Evolutionary conservation across 768 basidiomycete species (phyloP).

Genomic region (Collybiopsis luxurians): DNA sequence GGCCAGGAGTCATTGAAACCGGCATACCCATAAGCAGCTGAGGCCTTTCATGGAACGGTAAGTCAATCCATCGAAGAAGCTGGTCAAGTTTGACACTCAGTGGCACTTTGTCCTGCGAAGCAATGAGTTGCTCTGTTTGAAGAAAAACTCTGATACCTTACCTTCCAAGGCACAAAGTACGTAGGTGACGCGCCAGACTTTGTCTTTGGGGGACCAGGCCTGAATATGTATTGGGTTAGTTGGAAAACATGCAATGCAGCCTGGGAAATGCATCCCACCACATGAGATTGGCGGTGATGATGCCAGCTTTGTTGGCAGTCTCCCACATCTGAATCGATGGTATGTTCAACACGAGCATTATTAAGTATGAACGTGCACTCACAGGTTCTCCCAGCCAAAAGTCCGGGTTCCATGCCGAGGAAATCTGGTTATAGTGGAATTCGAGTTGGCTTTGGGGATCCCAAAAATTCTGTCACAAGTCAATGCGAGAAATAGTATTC

Average conservation of each 20-base stretch:
- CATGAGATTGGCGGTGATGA: constrained; percentile 87
- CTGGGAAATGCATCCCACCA: constrained; percentile 53
- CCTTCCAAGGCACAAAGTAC: constrained; percentile 80
- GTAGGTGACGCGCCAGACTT: constrained; percentile 61
- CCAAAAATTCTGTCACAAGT: constrained; percentile 72
- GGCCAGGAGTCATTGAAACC: not conserved
- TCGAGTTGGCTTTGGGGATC: constrained; percentile 62
- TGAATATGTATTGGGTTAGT: constrained; percentile 20
- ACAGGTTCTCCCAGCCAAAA: constrained; percentile 96
- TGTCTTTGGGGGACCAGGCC: constrained; percentile 83
- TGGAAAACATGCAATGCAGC: not conserved
- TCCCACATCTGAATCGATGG: constrained; percentile 77
- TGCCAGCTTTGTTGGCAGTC: constrained; percentile 69
- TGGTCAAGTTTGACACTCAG: constrained; percentile 71
- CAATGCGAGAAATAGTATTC: not conserved
- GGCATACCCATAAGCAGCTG: constrained; percentile 70
- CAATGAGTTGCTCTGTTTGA: not conserved
- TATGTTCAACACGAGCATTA: not conserved
- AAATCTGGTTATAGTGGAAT: constrained; percentile 69
- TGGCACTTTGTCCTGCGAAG: constrained; percentile 53
- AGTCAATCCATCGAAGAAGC: constrained; percentile 79
- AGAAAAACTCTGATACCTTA: constrained; percentile 21
- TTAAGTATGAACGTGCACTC: constrained; percentile 16
- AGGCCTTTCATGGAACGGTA: constrained; percentile 64
- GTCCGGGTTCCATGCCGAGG: constrained; percentile 58